Evolutionary conservation across 2,329 filamentous ascomycete species (phyloP).

Genomic region (Fusarium sarcochroum): DNA sequence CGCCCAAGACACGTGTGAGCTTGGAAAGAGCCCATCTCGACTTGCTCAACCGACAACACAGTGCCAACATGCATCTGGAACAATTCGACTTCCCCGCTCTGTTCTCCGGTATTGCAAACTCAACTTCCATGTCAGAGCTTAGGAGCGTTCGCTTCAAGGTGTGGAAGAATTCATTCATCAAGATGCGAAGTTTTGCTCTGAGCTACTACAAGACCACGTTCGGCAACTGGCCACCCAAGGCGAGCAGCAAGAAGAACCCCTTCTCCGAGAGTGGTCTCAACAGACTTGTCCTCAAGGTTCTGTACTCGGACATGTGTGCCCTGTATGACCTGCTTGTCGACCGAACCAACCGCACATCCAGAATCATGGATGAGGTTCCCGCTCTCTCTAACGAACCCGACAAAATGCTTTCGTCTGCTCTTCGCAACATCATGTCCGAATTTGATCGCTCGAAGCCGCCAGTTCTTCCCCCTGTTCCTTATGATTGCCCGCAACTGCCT

Average conservation of each 20-base stretch:
- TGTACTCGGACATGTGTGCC: conserved; percentile 88
- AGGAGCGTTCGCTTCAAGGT: conserved; percentile 85
- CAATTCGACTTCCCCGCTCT: conserved; percentile 93
- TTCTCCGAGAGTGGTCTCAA: conserved; percentile 91
- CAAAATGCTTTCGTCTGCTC: conserved; percentile 75
- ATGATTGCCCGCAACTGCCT: conserved; percentile 86
- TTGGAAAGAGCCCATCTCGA: conserved; percentile 87
- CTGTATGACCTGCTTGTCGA: conserved; percentile 93
- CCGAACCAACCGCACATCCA: conserved; percentile 81
- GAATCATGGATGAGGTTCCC: conserved; percentile 78
- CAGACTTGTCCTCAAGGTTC: conserved; percentile 81
- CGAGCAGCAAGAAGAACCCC: conserved; percentile 90
- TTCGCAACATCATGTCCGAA: conserved; percentile 86
- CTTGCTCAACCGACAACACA: conserved; percentile 78
- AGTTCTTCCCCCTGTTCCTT: conserved; percentile 91
- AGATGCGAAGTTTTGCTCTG: conserved; percentile 81
- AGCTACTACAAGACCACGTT: conserved; percentile 73
- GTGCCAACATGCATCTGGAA: conserved; percentile 79
- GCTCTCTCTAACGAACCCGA: conserved; percentile 68
- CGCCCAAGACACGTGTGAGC: conserved; percentile 79
- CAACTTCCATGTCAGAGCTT: conserved; percentile 81
- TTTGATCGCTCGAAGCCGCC: conserved; percentile 92
- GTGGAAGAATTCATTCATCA: conserved; percentile 82
- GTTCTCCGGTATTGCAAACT: conserved; percentile 89
- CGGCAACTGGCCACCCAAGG: conserved; percentile 89